These are phyloP conservation scores for Hortaea werneckii DNA, from an alignment of 2,329 filamentous ascomycete genomes.

Conservation along the genomic window DNA sequence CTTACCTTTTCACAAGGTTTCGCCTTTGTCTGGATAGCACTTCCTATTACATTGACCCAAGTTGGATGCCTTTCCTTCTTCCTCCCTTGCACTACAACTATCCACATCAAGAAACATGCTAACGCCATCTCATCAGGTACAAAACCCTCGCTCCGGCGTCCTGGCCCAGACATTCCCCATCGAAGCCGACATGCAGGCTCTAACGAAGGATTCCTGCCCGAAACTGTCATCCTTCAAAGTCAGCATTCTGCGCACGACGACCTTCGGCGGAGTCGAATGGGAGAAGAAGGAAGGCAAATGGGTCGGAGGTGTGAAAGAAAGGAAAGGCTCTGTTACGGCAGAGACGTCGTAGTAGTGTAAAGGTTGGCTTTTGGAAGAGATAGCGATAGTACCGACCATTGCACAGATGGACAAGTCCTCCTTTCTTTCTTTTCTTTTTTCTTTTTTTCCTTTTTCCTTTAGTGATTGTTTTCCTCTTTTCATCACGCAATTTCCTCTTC, in stretches of 20 bases:
- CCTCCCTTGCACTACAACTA: not conserved
- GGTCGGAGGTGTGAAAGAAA: constrained; percentile 19
- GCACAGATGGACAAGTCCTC: too few relatives aligned
- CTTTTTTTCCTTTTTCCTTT: too few relatives aligned
- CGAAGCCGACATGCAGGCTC: constrained; percentile 24
- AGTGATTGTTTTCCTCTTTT: too few relatives aligned
- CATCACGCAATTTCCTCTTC: too few relatives aligned
- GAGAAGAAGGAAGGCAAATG: constrained; percentile 23
- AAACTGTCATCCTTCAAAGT: constrained; percentile 29
- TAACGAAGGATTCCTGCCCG: constrained; percentile 21
- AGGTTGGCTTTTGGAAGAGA: too few relatives aligned
- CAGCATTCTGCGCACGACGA: constrained; percentile 26
- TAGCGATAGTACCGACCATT: too few relatives aligned
- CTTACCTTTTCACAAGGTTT: not conserved
- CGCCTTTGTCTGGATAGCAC: constrained; percentile 1
- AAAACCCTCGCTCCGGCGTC: constrained; percentile 19
- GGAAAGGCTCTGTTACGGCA: constrained; percentile 2
- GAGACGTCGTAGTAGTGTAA: not conserved
- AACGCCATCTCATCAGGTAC: constrained; percentile 11
- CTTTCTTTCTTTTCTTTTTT: too few relatives aligned
- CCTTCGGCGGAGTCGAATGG: constrained; percentile 26
- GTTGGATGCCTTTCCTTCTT: not conserved
- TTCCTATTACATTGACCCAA: not conserved
- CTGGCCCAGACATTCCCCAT: constrained; percentile 26
- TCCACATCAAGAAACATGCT: not conserved